Conservation (phyloP, 345 rosid species). For the Nephelium lappaceum region DNA sequence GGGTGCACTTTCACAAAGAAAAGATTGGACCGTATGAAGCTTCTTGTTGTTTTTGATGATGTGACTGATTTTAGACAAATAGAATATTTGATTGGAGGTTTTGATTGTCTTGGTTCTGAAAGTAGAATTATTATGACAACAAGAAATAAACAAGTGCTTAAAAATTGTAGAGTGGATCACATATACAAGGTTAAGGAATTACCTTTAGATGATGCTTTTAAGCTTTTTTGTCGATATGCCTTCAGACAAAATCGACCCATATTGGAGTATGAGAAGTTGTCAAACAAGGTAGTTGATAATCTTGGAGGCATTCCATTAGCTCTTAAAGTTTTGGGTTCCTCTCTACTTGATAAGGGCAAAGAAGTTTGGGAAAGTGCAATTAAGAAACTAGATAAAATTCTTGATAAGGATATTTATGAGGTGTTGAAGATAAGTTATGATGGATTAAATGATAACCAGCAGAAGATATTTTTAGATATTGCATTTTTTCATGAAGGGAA, state of each 20-base stretch:
- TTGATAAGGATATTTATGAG: neutral
- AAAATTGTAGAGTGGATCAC: neutral
- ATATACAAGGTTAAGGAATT: neutral
- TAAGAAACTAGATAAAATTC: neutral
- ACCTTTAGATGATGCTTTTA: neutral
- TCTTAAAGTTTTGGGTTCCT: neutral
- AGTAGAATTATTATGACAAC: neutral
- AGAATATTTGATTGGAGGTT: neutral
- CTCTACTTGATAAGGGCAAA: neutral
- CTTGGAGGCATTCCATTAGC: neutral
- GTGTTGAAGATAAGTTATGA: neutral
- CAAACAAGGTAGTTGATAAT: neutral
- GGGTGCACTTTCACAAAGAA: neutral
- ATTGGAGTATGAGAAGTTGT: neutral
- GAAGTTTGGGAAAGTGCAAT: neutral
- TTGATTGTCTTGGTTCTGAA: neutral
- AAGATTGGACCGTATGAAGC: neutral
- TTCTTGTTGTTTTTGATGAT: neutral
- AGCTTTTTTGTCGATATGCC: neutral
- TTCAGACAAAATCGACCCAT: neutral
- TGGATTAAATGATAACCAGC: neutral
- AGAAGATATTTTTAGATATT: neutral
- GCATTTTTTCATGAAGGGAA: neutral
- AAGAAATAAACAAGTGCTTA: neutral
- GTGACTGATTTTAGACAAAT: neutral